Base-by-base conservation (phyloP, 2,329 filamentous ascomycete genomes). In the Podosphaera aphanis region DNA sequence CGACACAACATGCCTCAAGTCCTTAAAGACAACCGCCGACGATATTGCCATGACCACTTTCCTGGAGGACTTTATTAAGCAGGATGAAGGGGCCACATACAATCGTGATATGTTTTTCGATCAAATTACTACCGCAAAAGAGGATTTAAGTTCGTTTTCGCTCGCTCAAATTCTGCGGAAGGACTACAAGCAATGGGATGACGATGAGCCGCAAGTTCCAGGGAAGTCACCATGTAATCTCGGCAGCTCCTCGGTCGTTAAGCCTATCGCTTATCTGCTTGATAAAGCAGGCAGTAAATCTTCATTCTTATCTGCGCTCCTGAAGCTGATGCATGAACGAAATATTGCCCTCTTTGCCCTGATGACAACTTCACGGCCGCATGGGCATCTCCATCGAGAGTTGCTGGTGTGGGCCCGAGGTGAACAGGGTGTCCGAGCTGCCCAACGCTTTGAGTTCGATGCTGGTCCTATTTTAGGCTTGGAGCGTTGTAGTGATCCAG, bases 111-210 rank as follows among this genome's bases (percentile, higher is more conserved):
- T 49, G 2, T 83, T 77, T 59, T 83, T 72, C 56, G 58, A 67
- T 3, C 63, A 72, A 46, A 68, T 86, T 21, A 65, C 67, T 1
- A 60, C 60, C 4, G 76, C 81, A 4, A 86, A 86, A 60, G 70
- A 74, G 50, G 71, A 84, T 52, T 67, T 90, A 44, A 71, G 68
- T 2, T 53, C 57, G 0, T 62, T 90, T 40, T 64, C 62, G 33
- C 60, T 84, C 52, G 63, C 69, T 19, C 82, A 86, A 53, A 69
- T 86, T 35, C 61, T 88, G 45, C 68, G 79, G 51, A 88, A 88
- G 60, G 83, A 92, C 62, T 92, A 86, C 62, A 92, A 92, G 63
- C 69, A 81, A 56, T 90, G 82, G 82, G 63, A 62, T 10, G 72
- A 74, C 46, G 63, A 60, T 2, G 58, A 56, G 0, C 11, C n/a